Percentiles rank a stretch among this genome's conserved stretches.
Conservation (phyloP, 2,329 filamentous ascomycete genomes). For the Periconia sp. region DNA sequence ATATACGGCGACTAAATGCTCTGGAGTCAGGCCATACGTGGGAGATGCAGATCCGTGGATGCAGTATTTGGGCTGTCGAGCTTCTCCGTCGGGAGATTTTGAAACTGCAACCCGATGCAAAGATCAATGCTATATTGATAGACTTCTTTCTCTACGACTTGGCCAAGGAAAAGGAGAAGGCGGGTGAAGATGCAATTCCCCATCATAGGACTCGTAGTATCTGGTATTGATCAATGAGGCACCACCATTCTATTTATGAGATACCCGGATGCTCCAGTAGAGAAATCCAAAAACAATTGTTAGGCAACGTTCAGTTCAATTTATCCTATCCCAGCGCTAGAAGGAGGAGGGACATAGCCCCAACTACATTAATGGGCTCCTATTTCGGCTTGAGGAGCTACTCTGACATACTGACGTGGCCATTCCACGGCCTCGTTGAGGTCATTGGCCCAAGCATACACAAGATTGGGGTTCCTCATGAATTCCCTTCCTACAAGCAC, state of each 20-base stretch:
- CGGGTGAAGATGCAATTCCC: conserved; percentile 55
- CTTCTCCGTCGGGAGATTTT: conserved; percentile 81
- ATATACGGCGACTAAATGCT: conserved; percentile 64
- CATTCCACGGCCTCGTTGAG: conserved; percentile 48
- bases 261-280: background rate
- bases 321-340: background rate
- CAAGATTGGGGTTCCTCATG: conserved; percentile 54
- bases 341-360: background rate
- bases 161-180: conserved; percentile 78
- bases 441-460: conserved; percentile 49
- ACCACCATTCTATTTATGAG: background rate
- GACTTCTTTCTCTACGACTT: conserved; percentile 97
- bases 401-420: conserved; percentile 24
- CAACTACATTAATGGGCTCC: background rate
- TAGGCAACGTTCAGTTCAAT: no score
- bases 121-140: conserved; percentile 84
- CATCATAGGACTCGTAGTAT: conserved; percentile 59
- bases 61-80: conserved; percentile 96
- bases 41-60: conserved; percentile 88
- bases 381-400: background rate
- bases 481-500: conserved; percentile 53
- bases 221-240: conserved; percentile 1
- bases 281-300: no score
- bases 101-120: conserved; percentile 67
- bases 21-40: conserved; percentile 73